Conservation (phyloP, 2,329 filamentous ascomycete species). For the Talaromyces sp. region DNA sequence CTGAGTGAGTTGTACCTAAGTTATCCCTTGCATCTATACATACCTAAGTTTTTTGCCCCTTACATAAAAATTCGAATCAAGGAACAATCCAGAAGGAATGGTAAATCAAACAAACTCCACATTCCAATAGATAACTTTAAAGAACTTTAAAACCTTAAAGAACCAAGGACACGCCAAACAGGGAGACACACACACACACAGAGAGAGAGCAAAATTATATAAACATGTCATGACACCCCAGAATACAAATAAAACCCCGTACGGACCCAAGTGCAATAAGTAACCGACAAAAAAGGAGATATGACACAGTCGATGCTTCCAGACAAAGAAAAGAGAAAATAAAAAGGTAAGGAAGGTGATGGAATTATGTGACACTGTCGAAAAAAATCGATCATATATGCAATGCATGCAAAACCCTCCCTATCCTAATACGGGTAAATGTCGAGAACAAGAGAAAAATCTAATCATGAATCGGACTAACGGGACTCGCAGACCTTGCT, state of each 20-base stretch:
- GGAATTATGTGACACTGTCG: not conserved
- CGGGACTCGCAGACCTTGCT: slow-evolving; percentile 2
- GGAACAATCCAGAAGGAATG: not conserved
- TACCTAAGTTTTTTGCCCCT: not conserved
- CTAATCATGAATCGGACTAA: slow-evolving; percentile 11
- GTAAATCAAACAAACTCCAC: not conserved
- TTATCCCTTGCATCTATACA: not conserved
- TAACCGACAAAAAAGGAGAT: not conserved
- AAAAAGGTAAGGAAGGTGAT: not conserved
- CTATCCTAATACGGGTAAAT: not conserved
- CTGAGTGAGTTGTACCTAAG: not conserved
- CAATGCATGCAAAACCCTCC: not conserved
- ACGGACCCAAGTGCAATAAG: not conserved
- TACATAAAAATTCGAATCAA: not conserved
- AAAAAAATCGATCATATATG: not conserved
- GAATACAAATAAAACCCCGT: not conserved
- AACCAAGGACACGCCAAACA: not conserved
- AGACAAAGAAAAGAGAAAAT: not conserved
- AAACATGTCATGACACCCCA: not conserved
- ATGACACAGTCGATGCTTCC: not conserved
- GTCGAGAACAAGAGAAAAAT: not conserved
- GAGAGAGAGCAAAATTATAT: not conserved
- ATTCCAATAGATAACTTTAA: not conserved
- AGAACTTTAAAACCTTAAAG: not conserved
- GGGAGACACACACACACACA: not conserved